phyloP scores from a whole-genome alignment of 1,284 basidiomycete genomes.

The Malassezia furfur region DNA sequence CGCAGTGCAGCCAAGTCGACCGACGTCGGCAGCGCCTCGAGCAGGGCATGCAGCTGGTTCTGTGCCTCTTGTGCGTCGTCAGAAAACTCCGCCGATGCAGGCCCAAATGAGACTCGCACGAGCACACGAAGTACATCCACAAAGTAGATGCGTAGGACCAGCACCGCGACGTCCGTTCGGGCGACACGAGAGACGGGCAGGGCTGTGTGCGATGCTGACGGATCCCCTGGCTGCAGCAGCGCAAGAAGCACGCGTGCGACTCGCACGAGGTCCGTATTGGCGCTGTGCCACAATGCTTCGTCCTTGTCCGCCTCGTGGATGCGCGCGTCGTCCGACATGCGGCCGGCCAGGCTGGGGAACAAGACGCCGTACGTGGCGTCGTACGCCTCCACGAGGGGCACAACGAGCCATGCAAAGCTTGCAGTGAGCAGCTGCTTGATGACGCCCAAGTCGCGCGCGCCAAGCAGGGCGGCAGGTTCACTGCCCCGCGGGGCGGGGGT shows the following conservation, averaged over 20 bases:
- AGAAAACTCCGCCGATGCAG: background rate
- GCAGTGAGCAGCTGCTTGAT: slow-evolving; percentile 11
- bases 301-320: background rate
- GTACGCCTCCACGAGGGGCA: background rate
- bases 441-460: slow-evolving; percentile 5
- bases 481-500: background rate
- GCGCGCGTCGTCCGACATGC: background rate
- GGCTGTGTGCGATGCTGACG: background rate
- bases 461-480: slow-evolving; percentile 1
- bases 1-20: slow-evolving; percentile 4
- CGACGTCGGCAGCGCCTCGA: slow-evolving; percentile 8
- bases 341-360: background rate
- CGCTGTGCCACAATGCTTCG: background rate
- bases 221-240: background rate
- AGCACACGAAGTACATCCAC: slow-evolving; percentile 13
- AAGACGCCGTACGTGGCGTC: background rate
- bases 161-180: slow-evolving; percentile 11
- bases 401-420: slow-evolving; percentile 8
- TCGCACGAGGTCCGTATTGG: background rate
- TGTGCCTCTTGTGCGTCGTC: background rate
- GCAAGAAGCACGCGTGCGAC: background rate
- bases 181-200: slow-evolving; percentile 1
- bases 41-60: background rate
- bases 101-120: slow-evolving; percentile 5
- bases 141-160: slow-evolving; percentile 7